Conservation (phyloP, 768 basidiomycete genomes). For the Boletus rufocinnamomeus region DNA sequence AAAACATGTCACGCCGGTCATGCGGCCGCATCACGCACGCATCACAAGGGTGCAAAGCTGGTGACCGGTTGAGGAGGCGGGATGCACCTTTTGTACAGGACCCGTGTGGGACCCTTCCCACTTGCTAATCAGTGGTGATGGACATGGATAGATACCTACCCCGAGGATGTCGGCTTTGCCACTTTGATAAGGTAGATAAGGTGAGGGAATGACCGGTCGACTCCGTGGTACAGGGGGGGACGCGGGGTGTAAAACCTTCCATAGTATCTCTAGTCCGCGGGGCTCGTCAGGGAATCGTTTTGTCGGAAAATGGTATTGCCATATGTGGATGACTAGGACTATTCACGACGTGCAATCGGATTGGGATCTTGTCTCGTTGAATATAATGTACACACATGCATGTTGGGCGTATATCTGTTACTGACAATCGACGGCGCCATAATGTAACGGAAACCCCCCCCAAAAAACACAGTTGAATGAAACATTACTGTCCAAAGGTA, state of each 20-base stretch:
- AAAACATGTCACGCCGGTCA: neutral
- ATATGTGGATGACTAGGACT: neutral
- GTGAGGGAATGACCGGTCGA: neutral
- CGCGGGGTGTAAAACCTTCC: no score
- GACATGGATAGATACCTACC: neutral
- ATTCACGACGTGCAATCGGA: neutral
- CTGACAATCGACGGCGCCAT: neutral
- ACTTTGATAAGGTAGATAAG: no score
- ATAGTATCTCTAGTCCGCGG: no score
- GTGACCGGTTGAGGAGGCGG: neutral
- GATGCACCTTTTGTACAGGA: neutral
- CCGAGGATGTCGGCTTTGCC: neutral
- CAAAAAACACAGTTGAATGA: neutral
- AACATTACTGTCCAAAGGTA: neutral
- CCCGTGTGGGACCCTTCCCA: neutral
- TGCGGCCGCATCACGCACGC: neutral
- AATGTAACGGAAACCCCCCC: neutral
- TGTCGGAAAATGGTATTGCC: neutral
- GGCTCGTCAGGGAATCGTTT: neutral
- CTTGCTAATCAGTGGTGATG: neutral
- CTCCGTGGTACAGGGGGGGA: neutral
- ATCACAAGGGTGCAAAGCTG: neutral
- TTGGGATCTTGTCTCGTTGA: neutral
- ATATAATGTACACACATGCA: constrained; percentile 1
- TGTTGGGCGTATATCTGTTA: neutral